phyloP scores from a whole-genome alignment of 805 yeast species.

The Wickerhamiella azymoides region DNA sequence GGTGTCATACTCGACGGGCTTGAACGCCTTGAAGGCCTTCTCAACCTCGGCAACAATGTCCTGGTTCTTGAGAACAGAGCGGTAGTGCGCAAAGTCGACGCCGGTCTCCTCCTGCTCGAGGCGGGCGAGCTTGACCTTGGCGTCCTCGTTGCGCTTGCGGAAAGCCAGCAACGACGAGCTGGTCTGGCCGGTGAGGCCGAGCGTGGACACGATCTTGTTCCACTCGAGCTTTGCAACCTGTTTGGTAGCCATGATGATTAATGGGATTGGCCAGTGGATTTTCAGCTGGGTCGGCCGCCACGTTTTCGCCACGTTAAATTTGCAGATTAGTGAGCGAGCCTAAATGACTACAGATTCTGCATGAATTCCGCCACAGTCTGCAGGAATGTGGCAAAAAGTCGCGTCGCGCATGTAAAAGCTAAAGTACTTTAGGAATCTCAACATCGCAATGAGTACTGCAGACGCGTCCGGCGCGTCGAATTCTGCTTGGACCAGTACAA shows the following conservation, averaged over 20 bases:
- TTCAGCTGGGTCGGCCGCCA: not conserved
- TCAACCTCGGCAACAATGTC: slow-evolving; percentile 70
- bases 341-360: too few species aligned
- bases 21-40: slow-evolving; percentile 57
- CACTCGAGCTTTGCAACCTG: slow-evolving; percentile 77
- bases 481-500: too few species aligned
- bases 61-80: slow-evolving; percentile 65
- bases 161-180: slow-evolving; percentile 78
- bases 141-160: slow-evolving; percentile 98
- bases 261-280: not conserved
- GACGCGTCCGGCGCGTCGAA: too few species aligned
- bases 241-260: slow-evolving; percentile 15
- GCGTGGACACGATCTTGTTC: slow-evolving; percentile 75
- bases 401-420: too few species aligned
- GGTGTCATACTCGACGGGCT: slow-evolving; percentile 75
- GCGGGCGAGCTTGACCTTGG: slow-evolving; percentile 65
- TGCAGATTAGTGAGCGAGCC: not conserved
- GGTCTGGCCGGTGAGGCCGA: slow-evolving; percentile 88
- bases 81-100: slow-evolving; percentile 75
- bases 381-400: too few species aligned
- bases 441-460: too few species aligned
- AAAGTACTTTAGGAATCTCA: too few species aligned
- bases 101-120: slow-evolving; percentile 58
- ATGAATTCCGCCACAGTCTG: not conserved
- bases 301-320: not conserved